Base-by-base conservation (phyloP, 202 grass and related monocot genomes). In the Setaria viridis region DNA sequence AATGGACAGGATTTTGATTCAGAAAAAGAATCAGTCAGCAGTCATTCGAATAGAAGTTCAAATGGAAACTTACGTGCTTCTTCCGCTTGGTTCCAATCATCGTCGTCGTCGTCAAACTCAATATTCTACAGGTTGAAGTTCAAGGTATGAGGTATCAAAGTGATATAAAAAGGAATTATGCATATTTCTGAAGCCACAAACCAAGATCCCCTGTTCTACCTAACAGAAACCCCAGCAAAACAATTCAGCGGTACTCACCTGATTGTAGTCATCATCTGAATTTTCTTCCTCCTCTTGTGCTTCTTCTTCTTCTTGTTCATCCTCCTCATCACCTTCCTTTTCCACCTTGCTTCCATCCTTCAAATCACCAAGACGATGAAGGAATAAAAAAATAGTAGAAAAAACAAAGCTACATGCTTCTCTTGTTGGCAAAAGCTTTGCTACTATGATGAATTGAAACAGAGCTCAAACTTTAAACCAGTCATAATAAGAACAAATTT, bases 201-300 rank as follows among this genome's bases (percentile, higher is more conserved):
- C 29, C 20, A 80, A 74, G 4, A 37, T 16, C 8, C 29, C 48
- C 16, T 41, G 6, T 59, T 37, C 7, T 46, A 71, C 56, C 39
- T 70, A 13, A 77, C 29, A 49, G 8, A 54, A 90, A 21, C 6
- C 34, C 34, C 2, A 70, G 12, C 25, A 5, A 45, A 46, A 17
- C 67, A 73, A 69, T 67, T 84, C 54, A 77, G 32, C 41, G 51
- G 42, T 14, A 70, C 21, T 2, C 11, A 90, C 88, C 80, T 90
- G 84, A 63, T 87, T 87, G 45, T 90, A 90, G 78, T 87, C 84
- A 74, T 87, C 88, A 50, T 86, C 84, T 84, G 88, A 80, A 87
- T 33, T 90, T 83, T 83, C 84, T 4, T 62, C 79, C 67, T 82
- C 74, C 32, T 90, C 88, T 80, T 39, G 32, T 13, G 7, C 84